A percentile compares a stretch with the other conserved stretches of the same genome.
Conservation (phyloP, 2,329 filamentous ascomycete species). For the Stagonosporopsis vannaccii region DNA sequence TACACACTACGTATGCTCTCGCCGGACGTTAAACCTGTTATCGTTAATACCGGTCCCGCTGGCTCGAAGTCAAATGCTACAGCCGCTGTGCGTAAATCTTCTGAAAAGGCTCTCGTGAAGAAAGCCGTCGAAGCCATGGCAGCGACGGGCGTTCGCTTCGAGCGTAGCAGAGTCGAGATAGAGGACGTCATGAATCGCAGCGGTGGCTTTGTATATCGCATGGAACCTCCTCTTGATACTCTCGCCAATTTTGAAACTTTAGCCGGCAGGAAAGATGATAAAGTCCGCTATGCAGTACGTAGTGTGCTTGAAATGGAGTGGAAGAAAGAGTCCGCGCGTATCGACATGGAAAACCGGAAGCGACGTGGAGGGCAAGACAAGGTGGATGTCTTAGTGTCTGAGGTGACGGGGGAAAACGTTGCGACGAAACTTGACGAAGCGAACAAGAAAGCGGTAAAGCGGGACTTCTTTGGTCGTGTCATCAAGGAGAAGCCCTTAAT, state of each 20-base stretch:
- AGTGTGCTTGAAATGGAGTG: slow-evolving; percentile 94
- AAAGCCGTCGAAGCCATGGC: slow-evolving; percentile 82
- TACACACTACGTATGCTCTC: slow-evolving; percentile 84
- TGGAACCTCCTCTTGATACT: slow-evolving; percentile 90
- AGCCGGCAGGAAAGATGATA: slow-evolving; percentile 65
- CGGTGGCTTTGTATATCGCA: slow-evolving; percentile 83
- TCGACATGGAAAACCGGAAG: slow-evolving; percentile 71
- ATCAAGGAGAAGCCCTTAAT: slow-evolving; percentile 58
- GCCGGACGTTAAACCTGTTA: slow-evolving; percentile 88
- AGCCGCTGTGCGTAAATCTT: slow-evolving; percentile 87
- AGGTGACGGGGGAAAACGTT: slow-evolving; percentile 26
- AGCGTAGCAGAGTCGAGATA: slow-evolving; percentile 79
- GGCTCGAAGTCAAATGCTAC: slow-evolving; percentile 59
- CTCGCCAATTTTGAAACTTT: slow-evolving; percentile 78
- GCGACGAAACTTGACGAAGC: slow-evolving; percentile 32
- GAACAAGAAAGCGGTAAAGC: slow-evolving; percentile 61
- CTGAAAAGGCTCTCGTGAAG: slow-evolving; percentile 80
- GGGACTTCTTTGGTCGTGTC: slow-evolving; percentile 85
- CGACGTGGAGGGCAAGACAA: slow-evolving; percentile 51
- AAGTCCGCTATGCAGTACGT: slow-evolving; percentile 88
- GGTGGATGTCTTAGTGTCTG: slow-evolving; percentile 23
- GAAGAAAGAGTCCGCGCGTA: slow-evolving; percentile 71
- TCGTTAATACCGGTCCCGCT: slow-evolving; percentile 68
- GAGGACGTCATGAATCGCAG: slow-evolving; percentile 59
- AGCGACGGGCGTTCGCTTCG: slow-evolving; percentile 82